Evolutionary conservation across 768 basidiomycete species (phyloP).

Genomic region (Hortiboletus campestris): DNA sequence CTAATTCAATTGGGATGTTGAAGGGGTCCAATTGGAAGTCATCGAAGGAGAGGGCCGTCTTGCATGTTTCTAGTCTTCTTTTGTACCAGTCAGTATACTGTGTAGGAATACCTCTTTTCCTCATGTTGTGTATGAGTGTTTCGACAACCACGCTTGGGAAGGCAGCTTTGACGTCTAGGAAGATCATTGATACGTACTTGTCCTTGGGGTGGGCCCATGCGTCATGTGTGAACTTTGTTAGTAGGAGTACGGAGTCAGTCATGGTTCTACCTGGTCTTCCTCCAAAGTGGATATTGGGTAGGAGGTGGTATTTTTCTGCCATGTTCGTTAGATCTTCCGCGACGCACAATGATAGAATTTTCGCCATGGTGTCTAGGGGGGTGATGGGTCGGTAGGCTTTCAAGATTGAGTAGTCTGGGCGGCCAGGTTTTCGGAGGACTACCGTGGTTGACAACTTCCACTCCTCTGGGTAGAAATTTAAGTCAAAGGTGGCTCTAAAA

Average conservation of each 20-base stretch:
- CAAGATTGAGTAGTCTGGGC: neutral
- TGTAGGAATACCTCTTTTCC: neutral
- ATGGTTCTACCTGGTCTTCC: neutral
- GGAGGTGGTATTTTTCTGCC: neutral
- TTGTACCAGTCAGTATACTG: conserved; percentile 2
- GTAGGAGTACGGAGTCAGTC: neutral
- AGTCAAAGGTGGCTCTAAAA: too few relatives aligned
- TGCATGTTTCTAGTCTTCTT: too few relatives aligned
- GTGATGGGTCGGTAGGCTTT: neutral
- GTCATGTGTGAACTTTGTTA: neutral
- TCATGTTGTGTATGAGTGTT: neutral
- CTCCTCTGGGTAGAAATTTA: neutral
- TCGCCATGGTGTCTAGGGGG: neutral
- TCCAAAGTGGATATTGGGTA: neutral
- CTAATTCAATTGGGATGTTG: conserved; percentile 21
- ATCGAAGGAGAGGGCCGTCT: conserved; percentile 26
- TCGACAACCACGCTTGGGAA: neutral
- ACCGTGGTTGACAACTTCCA: neutral
- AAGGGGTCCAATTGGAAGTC: conserved; percentile 20
- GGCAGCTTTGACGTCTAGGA: neutral
- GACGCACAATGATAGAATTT: neutral
- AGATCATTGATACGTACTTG: neutral
- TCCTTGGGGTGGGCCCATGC: neutral
- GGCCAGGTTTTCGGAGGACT: too few relatives aligned
- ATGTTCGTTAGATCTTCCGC: neutral